Base-by-base conservation (phyloP, 1,284 basidiomycete genomes). In the Phlebopus sp. region DNA sequence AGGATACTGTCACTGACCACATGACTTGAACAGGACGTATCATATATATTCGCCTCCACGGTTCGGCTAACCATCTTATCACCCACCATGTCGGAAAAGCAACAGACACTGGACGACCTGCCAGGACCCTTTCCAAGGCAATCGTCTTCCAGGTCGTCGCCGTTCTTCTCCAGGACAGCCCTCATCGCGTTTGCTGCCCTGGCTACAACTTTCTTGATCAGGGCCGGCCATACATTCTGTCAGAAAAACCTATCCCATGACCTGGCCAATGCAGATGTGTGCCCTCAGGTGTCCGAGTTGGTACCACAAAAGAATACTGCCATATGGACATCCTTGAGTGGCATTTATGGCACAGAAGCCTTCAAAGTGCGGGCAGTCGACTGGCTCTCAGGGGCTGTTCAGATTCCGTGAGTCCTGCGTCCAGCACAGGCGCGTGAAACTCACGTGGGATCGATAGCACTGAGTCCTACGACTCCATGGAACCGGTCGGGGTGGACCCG, bases 401-500 rank as follows among this genome's bases (percentile, higher is more conserved):
- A 55, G 37, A 51, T 71, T 30, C 68, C 68, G 66, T 70, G 46
- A 55, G 64, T 58, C 42, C 36, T 19, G 13, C 5, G 17, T 27
- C 19, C 18, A 15, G 13, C 15, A 25, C 32, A 21, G 21, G 31
- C 9, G 15, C 25, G 8, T 11, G 13, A n/a, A 15, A 21, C 11
- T 13, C 23, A 44, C 14, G 10, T 6, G 9, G 32, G 21, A 25
- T 42, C 21, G 38, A 32, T 32, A 63, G 61, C 13, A 66, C 65
- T 18, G 71, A 72, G 52, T 71, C 68, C 2, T 73, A 66, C 54
- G 75, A 77, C 50, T 53, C 68, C 46, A 70, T 74, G 68, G 64
- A 55, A 1, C 68, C 69, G 1, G 60, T 75, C 9, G 76, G 73
- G 23, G 62, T 64, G 17, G 75, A 77, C 49, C 64, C 67, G 1